A percentile compares a stretch with the other conserved stretches of the same genome.
phyloP scores from a whole-genome alignment of 2,329 filamentous ascomycete genomes.

The Fusarium praegraminearum region DNA sequence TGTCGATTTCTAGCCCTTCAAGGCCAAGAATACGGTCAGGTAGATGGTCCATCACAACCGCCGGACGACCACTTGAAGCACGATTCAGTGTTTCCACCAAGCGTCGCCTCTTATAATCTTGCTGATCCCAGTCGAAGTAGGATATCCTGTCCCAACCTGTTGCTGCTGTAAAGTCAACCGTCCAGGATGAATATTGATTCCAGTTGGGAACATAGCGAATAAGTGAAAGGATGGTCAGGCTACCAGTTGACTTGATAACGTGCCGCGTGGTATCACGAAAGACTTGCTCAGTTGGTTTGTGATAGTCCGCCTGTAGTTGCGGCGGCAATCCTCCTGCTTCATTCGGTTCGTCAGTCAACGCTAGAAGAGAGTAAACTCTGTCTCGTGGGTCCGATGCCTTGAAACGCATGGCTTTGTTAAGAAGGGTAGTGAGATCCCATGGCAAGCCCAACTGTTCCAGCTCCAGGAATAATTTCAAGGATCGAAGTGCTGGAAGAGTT shows the following conservation, averaged over 20 bases:
- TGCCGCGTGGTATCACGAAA: not conserved
- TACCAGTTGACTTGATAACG: not conserved
- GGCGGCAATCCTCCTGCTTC: fast-evolving
- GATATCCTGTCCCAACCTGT: not conserved
- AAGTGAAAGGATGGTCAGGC: fast-evolving
- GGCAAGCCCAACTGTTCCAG: not conserved
- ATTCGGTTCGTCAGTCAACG: not conserved
- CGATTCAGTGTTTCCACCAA: fast-evolving
- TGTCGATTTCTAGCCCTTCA: not conserved
- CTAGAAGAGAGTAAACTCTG: not conserved
- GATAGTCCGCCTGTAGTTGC: fast-evolving
- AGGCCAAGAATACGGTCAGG: not conserved
- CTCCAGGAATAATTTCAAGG: not conserved
- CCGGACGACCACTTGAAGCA: not conserved
- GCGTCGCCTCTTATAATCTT: fast-evolving
- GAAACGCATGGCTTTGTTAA: not conserved
- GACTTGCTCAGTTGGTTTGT: not conserved
- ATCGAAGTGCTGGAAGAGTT: not conserved
- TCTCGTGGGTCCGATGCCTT: not conserved
- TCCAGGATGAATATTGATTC: not conserved
- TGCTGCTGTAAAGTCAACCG: not conserved
- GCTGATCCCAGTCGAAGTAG: fast-evolving
- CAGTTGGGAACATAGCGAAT: not conserved
- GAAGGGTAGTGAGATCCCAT: not conserved
- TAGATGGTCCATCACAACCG: fast-evolving